Conservation (phyloP, 805 yeast genomes). For the Torulaspora microellipsoides region DNA sequence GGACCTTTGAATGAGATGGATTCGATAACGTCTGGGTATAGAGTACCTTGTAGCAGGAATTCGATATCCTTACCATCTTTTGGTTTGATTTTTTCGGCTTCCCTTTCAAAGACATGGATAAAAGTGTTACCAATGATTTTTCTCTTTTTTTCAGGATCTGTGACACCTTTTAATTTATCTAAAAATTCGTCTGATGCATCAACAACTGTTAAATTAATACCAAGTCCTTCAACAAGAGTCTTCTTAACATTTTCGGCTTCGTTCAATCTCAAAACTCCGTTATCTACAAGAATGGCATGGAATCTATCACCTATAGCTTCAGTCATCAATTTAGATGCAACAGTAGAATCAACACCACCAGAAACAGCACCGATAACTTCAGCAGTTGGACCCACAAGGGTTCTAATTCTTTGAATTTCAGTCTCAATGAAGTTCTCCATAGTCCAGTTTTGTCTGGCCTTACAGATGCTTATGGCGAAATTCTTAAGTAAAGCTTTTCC, state of each 20-base stretch:
- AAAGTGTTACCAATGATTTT: constrained; percentile 98
- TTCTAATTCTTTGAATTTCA: constrained; percentile 88
- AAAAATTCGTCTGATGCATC: constrained; percentile 92
- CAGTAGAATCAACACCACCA: constrained; percentile 99
- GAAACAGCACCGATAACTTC: constrained; percentile 99
- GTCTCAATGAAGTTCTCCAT: constrained; percentile 98
- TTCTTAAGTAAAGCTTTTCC: constrained; percentile 85
- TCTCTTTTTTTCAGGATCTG: constrained; percentile 98
- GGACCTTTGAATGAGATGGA: constrained; percentile 99
- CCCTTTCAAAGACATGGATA: constrained; percentile 94
- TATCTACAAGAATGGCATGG: constrained; percentile 97
- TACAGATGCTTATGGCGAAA: constrained; percentile 89
- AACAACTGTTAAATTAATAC: constrained; percentile 89
- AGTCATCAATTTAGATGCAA: constrained; percentile 95
- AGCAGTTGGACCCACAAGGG: constrained; percentile 92
- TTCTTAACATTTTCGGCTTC: constrained; percentile 87
- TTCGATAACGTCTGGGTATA: constrained; percentile 98
- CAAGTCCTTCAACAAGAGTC: constrained; percentile 88
- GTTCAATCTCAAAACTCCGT: constrained; percentile 93
- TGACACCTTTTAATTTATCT: constrained; percentile 80
- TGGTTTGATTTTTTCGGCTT: constrained; percentile 88
- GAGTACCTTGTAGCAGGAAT: constrained; percentile 91
- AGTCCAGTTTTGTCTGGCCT: constrained; percentile 87
- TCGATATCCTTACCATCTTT: constrained; percentile 86
- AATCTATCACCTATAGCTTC: constrained; percentile 98